Evolutionary conservation across 2,329 filamentous ascomycete species (phyloP).

Genomic region (Xylariaceae sp.): DNA sequence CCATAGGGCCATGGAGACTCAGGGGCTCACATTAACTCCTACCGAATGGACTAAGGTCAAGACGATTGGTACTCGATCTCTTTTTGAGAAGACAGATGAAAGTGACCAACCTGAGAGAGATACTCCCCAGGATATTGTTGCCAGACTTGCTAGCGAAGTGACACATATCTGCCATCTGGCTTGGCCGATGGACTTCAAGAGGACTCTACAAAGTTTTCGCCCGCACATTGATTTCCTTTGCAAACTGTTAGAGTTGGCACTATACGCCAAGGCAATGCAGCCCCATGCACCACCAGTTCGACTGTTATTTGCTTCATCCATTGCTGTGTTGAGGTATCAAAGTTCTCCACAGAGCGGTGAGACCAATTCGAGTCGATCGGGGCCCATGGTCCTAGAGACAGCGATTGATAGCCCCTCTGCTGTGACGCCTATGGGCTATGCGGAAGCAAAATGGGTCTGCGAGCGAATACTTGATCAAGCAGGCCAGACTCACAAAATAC

Average conservation of each 20-base stretch:
- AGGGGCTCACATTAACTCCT: no score
- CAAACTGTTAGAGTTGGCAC: slow-evolving; percentile 12
- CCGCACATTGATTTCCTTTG: slow-evolving; percentile 15
- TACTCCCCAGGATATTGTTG: no score
- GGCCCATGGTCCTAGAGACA: no score
- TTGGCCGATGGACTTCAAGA: slow-evolving; percentile 28
- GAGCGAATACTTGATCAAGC: no score
- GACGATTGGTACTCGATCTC: no score
- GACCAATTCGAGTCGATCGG: slow-evolving; percentile 44
- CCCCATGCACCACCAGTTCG: no score
- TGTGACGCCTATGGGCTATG: slow-evolving; percentile 52
- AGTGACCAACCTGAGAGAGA: no score
- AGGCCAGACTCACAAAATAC: no score
- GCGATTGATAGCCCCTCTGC: no score
- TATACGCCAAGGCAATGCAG: background rate
- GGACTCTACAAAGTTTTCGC: slow-evolving; percentile 16
- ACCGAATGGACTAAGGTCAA: no score
- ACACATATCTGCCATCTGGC: slow-evolving; percentile 33
- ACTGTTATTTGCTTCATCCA: slow-evolving; percentile 43
- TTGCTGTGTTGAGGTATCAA: slow-evolving; percentile 39
- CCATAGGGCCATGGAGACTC: no score
- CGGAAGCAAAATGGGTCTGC: slow-evolving; percentile 55
- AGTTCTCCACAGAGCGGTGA: slow-evolving; percentile 46
- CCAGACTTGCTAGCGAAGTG: background rate
- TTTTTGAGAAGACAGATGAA: background rate